Evolutionary conservation across 192 early-diverging fungal genomes (phyloP).

Genomic region (Backusella tuberculispora): DNA sequence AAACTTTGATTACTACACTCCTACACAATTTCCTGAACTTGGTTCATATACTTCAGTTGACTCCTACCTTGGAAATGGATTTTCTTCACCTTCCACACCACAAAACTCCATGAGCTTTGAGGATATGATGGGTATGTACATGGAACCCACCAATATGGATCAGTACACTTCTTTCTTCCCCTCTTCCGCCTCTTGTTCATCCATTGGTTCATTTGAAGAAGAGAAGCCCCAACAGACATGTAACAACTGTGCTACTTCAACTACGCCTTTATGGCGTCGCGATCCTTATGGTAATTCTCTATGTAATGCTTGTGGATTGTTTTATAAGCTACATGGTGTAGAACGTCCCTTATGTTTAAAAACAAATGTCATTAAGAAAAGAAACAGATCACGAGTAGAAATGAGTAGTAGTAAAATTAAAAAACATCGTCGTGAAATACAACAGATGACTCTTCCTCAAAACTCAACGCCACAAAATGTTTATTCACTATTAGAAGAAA

Average conservation of each 20-base stretch:
- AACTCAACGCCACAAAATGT: slow-evolving; percentile 13
- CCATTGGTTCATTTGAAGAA: not conserved
- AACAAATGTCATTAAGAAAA: slow-evolving; percentile 88
- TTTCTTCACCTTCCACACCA: slow-evolving; percentile 6
- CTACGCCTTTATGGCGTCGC: slow-evolving; percentile 97
- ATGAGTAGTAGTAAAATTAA: not conserved
- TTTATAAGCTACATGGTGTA: slow-evolving; percentile 92
- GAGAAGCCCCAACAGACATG: slow-evolving; percentile 17
- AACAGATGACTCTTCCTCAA: not conserved
- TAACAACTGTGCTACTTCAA: slow-evolving; percentile 51
- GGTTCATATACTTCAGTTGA: slow-evolving; percentile 6
- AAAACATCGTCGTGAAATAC: not conserved
- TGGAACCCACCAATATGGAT: not conserved
- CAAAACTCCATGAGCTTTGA: slow-evolving; percentile 37
- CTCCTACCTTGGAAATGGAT: not conserved
- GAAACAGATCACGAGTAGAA: slow-evolving; percentile 64
- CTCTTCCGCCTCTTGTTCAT: not conserved
- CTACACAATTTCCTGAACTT: slow-evolving; percentile 4
- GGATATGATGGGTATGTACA: slow-evolving; percentile 37
- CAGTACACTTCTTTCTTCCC: not conserved
- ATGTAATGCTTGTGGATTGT: slow-evolving; percentile 98
- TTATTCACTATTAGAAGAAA: slow-evolving; percentile 23
- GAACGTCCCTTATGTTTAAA: slow-evolving; percentile 87
- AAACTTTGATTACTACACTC: not conserved
- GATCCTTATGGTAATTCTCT: slow-evolving; percentile 87